These are phyloP conservation scores for Fusarium continuum DNA, from an alignment of 2,329 filamentous ascomycete species.

Conservation along the genomic window DNA sequence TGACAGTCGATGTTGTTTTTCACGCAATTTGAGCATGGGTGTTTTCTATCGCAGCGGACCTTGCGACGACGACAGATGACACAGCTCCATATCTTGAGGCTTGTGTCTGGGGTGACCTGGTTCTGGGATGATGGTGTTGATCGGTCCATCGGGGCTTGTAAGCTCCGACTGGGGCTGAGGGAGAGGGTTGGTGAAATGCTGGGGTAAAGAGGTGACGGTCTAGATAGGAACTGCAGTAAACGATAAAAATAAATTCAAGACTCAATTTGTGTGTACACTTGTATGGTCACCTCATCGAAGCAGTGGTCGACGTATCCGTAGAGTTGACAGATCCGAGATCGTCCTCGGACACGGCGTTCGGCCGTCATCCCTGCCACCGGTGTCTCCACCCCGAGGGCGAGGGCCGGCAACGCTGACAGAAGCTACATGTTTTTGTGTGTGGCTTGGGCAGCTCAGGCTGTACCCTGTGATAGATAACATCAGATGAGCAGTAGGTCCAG, in stretches of 20 bases:
- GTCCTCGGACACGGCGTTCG: slow-evolving; percentile 46
- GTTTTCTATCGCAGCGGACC: slow-evolving; percentile 44
- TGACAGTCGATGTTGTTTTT: slow-evolving; percentile 44
- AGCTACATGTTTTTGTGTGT: not conserved
- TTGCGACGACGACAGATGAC: slow-evolving; percentile 47
- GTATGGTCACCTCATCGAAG: not conserved
- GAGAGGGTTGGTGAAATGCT: no score
- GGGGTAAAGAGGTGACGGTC: not conserved
- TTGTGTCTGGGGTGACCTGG: slow-evolving; percentile 10
- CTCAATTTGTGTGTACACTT: not conserved
- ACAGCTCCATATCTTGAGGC: slow-evolving; percentile 47
- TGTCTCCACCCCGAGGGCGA: not conserved
- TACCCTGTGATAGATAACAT: not conserved
- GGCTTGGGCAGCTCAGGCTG: rapidly evolving
- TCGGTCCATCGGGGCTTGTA: slow-evolving; percentile 34
- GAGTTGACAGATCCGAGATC: slow-evolving; percentile 21
- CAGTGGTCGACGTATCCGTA: not conserved
- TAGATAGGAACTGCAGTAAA: not conserved
- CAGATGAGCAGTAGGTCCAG: not conserved
- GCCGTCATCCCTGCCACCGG: slow-evolving; percentile 33
- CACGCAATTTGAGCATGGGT: slow-evolving; percentile 44
- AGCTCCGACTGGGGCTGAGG: slow-evolving; percentile 3
- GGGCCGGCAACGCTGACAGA: slow-evolving; percentile 9
- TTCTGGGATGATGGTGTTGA: slow-evolving; percentile 6
- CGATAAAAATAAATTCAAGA: not conserved